Conservation (phyloP, 495 filamentous ascomycete genomes). For the Neurospora sp. region DNA sequence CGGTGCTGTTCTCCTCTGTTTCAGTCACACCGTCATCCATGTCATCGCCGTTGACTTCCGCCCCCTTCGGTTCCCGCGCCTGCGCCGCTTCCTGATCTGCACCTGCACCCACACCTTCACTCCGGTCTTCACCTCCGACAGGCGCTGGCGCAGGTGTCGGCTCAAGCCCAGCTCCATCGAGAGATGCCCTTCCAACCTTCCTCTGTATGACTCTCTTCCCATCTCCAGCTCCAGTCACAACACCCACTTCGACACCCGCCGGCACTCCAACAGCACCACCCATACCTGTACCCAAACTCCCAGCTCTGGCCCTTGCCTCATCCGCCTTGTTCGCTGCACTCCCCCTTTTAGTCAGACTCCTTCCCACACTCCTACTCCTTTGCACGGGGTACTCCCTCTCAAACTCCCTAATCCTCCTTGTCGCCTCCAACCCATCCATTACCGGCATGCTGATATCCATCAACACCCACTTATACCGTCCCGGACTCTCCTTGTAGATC, state of each 20-base stretch:
- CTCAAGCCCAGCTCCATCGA: not conserved
- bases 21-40: not conserved
- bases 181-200: not conserved
- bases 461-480: constrained; percentile 32
- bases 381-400: constrained; percentile 27
- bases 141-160: not conserved
- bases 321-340: not conserved
- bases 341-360: not conserved
- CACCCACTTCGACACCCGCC: not conserved
- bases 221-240: not conserved
- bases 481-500: constrained; percentile 26
- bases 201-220: not conserved
- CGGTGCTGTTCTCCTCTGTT: not conserved
- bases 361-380: not conserved
- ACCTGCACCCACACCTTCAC: not conserved
- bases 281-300: not conserved
- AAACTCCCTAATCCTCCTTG: constrained; percentile 49
- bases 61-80: not conserved
- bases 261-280: not conserved
- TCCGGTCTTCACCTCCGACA: not conserved
- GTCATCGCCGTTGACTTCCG: not conserved
- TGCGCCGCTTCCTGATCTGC: not conserved
- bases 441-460: constrained; percentile 64
- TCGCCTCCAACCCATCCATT: constrained; percentile 57
- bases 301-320: not conserved